These are phyloP conservation scores for Pisolithus tinctorius DNA, from an alignment of 768 basidiomycete species.

Conservation along the genomic window DNA sequence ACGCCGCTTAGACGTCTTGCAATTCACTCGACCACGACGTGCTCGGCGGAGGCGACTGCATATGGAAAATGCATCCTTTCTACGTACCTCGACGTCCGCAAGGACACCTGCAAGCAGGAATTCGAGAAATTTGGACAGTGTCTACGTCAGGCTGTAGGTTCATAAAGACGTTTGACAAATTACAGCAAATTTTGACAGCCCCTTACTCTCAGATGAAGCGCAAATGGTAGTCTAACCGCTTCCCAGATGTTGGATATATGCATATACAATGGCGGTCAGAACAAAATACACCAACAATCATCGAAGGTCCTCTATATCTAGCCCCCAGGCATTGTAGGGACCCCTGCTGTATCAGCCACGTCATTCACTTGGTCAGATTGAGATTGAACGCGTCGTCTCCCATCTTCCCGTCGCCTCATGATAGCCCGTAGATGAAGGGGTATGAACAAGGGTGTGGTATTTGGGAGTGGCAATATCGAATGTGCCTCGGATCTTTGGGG, in stretches of 20 bases:
- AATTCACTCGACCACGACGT: constrained; percentile 65
- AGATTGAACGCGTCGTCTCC: constrained; percentile 28
- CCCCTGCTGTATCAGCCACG: constrained; percentile 31
- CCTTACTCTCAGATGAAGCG: constrained; percentile 42
- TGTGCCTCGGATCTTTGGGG: constrained; percentile 27
- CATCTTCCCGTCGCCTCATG: constrained; percentile 41
- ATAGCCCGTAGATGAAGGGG: constrained; percentile 45
- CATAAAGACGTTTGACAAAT: constrained; percentile 4
- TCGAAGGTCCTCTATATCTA: constrained; percentile 15
- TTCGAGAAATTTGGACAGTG: constrained; percentile 82
- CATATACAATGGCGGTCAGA: neutral
- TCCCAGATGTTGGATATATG: neutral
- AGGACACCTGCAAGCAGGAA: constrained; percentile 79
- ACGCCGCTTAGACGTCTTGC: constrained; percentile 59
- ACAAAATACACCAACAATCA: constrained; percentile 10
- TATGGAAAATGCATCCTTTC: constrained; percentile 89
- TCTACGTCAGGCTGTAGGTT: constrained; percentile 69
- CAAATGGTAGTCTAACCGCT: constrained; percentile 36
- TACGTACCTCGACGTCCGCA: constrained; percentile 76
- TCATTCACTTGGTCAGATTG: constrained; percentile 15
- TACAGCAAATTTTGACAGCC: neutral
- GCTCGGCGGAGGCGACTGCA: constrained; percentile 58
- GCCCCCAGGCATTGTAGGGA: constrained; percentile 29
- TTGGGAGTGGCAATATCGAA: constrained; percentile 49
- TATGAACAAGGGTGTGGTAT: constrained; percentile 49